Base-by-base conservation (phyloP, 2,329 filamentous ascomycete species). In the Clarireedia hainanense region DNA sequence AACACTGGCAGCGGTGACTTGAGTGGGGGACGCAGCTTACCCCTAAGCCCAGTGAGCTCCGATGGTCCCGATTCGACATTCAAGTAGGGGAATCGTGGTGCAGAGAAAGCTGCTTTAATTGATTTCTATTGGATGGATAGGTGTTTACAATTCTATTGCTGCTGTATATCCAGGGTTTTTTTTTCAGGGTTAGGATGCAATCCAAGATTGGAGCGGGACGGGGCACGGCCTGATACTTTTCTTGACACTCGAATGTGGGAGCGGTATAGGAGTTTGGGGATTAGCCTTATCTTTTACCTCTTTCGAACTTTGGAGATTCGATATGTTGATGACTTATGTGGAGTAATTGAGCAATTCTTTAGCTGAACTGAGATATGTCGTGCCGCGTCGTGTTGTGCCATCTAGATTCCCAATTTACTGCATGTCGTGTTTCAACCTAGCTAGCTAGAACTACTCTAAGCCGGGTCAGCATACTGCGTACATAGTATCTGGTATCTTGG, bases 1-100 rank as follows among this genome's bases (percentile, higher is more conserved):
- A 86, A 89, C 70, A 95, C 91, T 14, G 89, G 85, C 46, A 96
- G 90, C 71, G 83, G 87, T 17, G 92, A 96, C 68, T 73, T 96
- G 56, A 76, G 76, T 61, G 74, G 72, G 48, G 74, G 72, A 48
- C 74, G 79, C 58, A 85, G 82, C 70, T 72, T 75, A 51, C 80
- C 82, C 3, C 72, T 76, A 36, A 85, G 82, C 64, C 83, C 83
- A 1, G 73, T 81, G 34, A 79, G 82, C 48, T 62, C 64, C 20
- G 63, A 65, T 57, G 65, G 61, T 7, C 48, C 63, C 12, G 66
- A 69, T 49, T 57, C 57, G 47, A 61, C 64, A 12, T 67, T 65
- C 50, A 62, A 57, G 36, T 67, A 58, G 60, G 47, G 30, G n/a
- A 46, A 42, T 55, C 34, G 24, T 55, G 30, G 10, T 34, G 10